These are phyloP conservation scores for Cladophialophora immunda DNA, from an alignment of 2,329 filamentous ascomycete species.

Conservation along the genomic window DNA sequence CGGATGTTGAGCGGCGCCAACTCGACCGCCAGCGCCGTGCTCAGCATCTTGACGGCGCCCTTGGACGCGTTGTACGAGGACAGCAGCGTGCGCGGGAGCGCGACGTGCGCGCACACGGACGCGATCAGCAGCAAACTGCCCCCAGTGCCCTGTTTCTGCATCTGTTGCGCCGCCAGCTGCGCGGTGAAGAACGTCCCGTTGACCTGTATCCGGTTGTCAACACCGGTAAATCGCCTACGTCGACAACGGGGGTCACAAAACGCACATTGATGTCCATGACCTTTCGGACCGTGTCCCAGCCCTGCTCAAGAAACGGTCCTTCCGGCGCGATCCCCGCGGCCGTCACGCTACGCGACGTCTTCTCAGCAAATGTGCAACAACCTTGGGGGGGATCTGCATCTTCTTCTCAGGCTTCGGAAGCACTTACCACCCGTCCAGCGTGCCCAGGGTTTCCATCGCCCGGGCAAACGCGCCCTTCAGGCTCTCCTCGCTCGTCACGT, in stretches of 20 bases:
- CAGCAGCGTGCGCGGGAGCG: conserved; percentile 44
- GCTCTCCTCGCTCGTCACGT: too few relatives aligned
- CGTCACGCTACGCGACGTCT: too few relatives aligned
- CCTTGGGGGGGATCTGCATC: too few relatives aligned
- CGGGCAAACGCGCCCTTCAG: too few relatives aligned
- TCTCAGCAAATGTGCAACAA: too few relatives aligned
- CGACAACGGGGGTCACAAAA: background rate
- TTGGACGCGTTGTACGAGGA: conserved; percentile 50
- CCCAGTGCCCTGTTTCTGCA: conserved; percentile 58
- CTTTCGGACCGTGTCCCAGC: background rate
- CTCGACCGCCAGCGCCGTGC: conserved; percentile 55
- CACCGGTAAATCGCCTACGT: background rate
- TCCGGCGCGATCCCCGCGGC: conserved; percentile 34
- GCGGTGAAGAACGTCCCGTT: conserved; percentile 56
- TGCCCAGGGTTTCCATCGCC: too few relatives aligned
- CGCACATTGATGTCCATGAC: too few relatives aligned
- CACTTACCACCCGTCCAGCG: too few relatives aligned
- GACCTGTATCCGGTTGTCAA: conserved; percentile 48
- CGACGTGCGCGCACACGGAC: conserved; percentile 28
- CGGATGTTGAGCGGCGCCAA: conserved; percentile 57
- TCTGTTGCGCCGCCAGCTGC: conserved; percentile 59
- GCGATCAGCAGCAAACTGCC: conserved; percentile 37
- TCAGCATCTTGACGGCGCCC: conserved; percentile 52
- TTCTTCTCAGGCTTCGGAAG: too few relatives aligned
- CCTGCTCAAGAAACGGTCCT: background rate